A percentile compares a stretch with the other conserved stretches of the same genome.
phyloP scores from a whole-genome alignment of 768 basidiomycete genomes.

The Boletus subcaerulescens region DNA sequence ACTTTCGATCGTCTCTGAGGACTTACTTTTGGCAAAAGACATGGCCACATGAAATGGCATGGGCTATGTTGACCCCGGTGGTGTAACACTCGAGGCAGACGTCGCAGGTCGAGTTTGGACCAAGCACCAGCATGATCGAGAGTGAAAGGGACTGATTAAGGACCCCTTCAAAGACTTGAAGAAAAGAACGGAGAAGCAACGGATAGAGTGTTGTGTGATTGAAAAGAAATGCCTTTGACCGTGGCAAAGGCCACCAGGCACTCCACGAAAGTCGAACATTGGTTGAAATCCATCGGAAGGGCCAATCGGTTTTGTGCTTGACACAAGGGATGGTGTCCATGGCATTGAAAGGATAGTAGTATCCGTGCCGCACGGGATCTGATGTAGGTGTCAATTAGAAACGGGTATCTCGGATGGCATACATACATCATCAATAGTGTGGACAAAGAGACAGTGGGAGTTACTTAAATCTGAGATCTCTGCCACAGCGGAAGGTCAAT shows the following conservation, averaged over 20 bases:
- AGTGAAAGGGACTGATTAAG: slow-evolving; percentile 33
- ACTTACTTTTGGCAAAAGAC: slow-evolving; percentile 55
- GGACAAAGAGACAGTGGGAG: too few relatives aligned
- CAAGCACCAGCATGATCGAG: slow-evolving; percentile 61
- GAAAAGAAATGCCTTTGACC: too few relatives aligned
- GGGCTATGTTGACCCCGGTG: slow-evolving; percentile 51
- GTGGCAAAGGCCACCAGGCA: too few relatives aligned
- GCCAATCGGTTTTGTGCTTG: slow-evolving; percentile 93
- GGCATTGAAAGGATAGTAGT: slow-evolving; percentile 76
- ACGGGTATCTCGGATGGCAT: too few relatives aligned
- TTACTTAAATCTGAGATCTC: too few relatives aligned
- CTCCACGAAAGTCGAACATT: slow-evolving; percentile 64
- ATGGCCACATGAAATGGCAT: slow-evolving; percentile 69
- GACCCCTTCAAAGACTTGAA: slow-evolving; percentile 24
- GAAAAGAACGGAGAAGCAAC: not conserved
- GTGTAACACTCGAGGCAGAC: slow-evolving; percentile 69
- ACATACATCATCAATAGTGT: too few relatives aligned
- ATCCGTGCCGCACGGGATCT: slow-evolving; percentile 71
- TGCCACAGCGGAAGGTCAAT: too few relatives aligned
- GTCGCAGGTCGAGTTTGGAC: slow-evolving; percentile 67
- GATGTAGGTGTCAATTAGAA: slow-evolving; percentile 60
- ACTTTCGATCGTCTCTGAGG: not conserved
- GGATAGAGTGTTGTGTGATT: slow-evolving; percentile 5
- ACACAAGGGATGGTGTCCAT: slow-evolving; percentile 93
- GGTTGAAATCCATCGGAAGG: slow-evolving; percentile 89